phyloP scores from a whole-genome alignment of 2,329 filamentous ascomycete genomes.

The Penicillium sp. region DNA sequence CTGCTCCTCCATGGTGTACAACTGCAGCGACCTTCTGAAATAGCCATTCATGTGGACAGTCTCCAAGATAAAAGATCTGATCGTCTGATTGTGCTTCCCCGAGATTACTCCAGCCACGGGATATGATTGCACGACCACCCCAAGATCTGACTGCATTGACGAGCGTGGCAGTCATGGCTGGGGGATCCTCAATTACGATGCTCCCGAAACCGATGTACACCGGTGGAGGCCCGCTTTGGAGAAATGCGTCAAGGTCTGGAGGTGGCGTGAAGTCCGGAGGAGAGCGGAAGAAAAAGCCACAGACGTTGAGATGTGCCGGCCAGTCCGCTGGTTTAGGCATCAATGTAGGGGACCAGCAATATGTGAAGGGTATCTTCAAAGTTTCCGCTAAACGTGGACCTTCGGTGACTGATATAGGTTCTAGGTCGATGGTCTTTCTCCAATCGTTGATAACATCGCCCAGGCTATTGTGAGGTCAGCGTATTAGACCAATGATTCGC shows the following conservation, averaged over 20 bases:
- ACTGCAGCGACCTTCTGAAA: slow-evolving; percentile 55
- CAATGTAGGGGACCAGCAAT: slow-evolving; percentile 41
- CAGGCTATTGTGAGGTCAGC: slow-evolving; percentile 22
- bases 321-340: slow-evolving; percentile 38
- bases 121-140: slow-evolving; percentile 52
- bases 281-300: slow-evolving; percentile 45
- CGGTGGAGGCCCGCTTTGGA: slow-evolving; percentile 46
- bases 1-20: slow-evolving; percentile 57
- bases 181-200: slow-evolving; percentile 52
- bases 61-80: slow-evolving; percentile 50
- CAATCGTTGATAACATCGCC: slow-evolving; percentile 45
- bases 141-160: slow-evolving; percentile 47
- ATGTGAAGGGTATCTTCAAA: slow-evolving; percentile 38
- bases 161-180: slow-evolving; percentile 43
- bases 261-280: slow-evolving; percentile 35
- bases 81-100: slow-evolving; percentile 29
- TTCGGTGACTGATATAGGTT: slow-evolving; percentile 30
- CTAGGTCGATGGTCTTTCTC: slow-evolving; percentile 34
- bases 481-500: neutral
- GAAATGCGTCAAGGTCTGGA: slow-evolving; percentile 41
- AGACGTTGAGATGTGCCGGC: slow-evolving; percentile 32
- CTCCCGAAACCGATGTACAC: slow-evolving; percentile 56
- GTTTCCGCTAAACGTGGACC: slow-evolving; percentile 33
- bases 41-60: slow-evolving; percentile 57
- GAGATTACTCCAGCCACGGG: slow-evolving; percentile 52